Conservation (phyloP, 2,329 filamentous ascomycete species). For the Calonectria pseudoturangicola region DNA sequence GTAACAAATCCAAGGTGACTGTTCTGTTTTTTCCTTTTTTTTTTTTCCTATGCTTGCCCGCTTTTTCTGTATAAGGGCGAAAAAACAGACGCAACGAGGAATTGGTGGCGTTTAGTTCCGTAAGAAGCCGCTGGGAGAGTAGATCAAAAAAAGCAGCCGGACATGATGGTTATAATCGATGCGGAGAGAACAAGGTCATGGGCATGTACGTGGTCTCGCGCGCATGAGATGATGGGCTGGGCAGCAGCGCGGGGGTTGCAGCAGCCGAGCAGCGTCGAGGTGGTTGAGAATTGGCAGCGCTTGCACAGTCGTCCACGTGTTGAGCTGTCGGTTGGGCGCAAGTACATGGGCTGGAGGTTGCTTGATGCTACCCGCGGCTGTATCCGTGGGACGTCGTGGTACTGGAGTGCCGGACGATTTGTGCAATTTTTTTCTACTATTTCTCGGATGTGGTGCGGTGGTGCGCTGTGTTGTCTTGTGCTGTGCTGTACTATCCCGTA, state of each 20-base stretch:
- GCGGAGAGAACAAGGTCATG: slow-evolving; percentile 45
- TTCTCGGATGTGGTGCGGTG: slow-evolving; percentile 21
- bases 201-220: slow-evolving; percentile 41
- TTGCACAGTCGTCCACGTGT: slow-evolving; percentile 54
- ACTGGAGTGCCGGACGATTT: slow-evolving; percentile 21
- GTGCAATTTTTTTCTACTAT: slow-evolving; percentile 8
- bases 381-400: slow-evolving; percentile 26
- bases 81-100: slow-evolving; percentile 16
- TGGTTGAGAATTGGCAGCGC: slow-evolving; percentile 31
- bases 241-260: slow-evolving; percentile 37
- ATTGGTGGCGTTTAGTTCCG: slow-evolving; percentile 27
- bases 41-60: background rate
- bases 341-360: slow-evolving; percentile 48
- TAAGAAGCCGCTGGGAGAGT: slow-evolving; percentile 30
- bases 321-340: slow-evolving; percentile 53
- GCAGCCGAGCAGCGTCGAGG: slow-evolving; percentile 36
- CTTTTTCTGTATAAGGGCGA: slow-evolving; percentile 23
- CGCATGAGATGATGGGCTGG: slow-evolving; percentile 40
- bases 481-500: slow-evolving; percentile 19
- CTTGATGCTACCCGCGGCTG: slow-evolving; percentile 34
- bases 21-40: slow-evolving; percentile 22
- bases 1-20: slow-evolving; percentile 28
- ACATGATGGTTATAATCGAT: slow-evolving; percentile 52
- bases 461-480: slow-evolving; percentile 28
- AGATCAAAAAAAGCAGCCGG: slow-evolving; percentile 41